Percentiles rank a stretch among this genome's conserved stretches.
Conservation (phyloP, 805 yeast genomes). For the Candida ovalis region DNA sequence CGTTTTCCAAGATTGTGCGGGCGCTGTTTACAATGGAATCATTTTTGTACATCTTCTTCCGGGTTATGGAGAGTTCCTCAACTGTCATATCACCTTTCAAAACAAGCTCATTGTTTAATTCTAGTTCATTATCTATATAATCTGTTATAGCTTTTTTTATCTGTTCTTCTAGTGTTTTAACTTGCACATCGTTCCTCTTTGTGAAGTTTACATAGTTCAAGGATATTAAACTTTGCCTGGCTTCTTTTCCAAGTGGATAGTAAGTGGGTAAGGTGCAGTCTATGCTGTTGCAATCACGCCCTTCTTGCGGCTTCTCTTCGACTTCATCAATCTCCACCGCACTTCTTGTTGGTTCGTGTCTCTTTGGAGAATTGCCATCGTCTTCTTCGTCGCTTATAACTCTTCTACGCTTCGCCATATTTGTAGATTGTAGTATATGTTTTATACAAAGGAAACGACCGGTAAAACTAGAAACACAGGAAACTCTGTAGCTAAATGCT, state of each 20-base stretch:
- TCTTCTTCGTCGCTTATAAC: not conserved
- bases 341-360: too few relatives aligned
- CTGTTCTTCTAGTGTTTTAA: constrained; percentile 10
- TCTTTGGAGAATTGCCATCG: not conserved
- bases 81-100: constrained; percentile 8
- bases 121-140: constrained; percentile 15
- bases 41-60: constrained; percentile 9
- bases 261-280: constrained; percentile 18
- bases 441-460: too few relatives aligned
- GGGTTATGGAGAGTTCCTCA: constrained; percentile 12
- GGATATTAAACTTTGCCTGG: constrained; percentile 11
- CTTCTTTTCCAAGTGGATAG: constrained; percentile 20
- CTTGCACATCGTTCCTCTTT: constrained; percentile 5
- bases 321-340: not conserved
- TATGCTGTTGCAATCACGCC: not conserved
- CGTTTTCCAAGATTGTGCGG: constrained; percentile 5
- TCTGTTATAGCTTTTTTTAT: constrained; percentile 12
- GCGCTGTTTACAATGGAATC: constrained; percentile 14
- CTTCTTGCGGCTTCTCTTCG: not conserved
- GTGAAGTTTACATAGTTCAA: constrained; percentile 5
- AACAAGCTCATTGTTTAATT: constrained; percentile 17
- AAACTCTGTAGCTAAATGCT: too few relatives aligned
- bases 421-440: too few relatives aligned
- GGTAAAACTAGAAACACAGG: too few relatives aligned
- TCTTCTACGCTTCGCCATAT: not conserved